Base-by-base conservation (phyloP, 2,329 filamentous ascomycete genomes). In the Venturia oleaginea region DNA sequence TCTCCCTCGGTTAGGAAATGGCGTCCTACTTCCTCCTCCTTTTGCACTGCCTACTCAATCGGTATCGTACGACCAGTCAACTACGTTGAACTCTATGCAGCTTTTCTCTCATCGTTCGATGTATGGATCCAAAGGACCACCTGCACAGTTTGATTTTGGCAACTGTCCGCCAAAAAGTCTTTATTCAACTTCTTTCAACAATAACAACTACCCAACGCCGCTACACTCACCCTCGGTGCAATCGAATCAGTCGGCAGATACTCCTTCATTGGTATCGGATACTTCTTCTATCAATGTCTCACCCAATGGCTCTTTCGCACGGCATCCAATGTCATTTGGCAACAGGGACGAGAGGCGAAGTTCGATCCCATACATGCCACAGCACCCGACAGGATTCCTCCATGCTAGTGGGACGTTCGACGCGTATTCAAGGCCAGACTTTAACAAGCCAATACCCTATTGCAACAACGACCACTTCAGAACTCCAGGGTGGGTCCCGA, bases 211-310 rank as follows among this genome's bases (percentile, higher is more conserved):
- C 19, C 63, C 63, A 6, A 61, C 63, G 5, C 63, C 62, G 2
- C 24, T 61, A 13, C 63, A 32, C 46, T 64, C 63, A n/a, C 63
- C 63, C 11, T 63, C 62, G 32, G n/a, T 24, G 17, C 46, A 63
- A 38, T 63, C 57, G 22, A 55, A 43, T 24, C 27, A 24, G 13
- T 42, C 63, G 37, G 24, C 11, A 8, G 46, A 27, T 48, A 59
- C 40, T 32, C 40, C 63, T 19, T 62, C 64, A 27, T 65, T 59
- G 15, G 57, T 32, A 30, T 57, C 59, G 22, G 55, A 57, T 34
- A 8, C 11, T 22, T 46, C 54, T n/a, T 34, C n/a, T n/a, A n/a
- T 54, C 40, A 40, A 17, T 19, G 34, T 54, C 11, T 59, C 64
- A 8, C 62, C 62, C 17, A 27, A 24, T 13, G n/a, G 15, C 11